These are phyloP conservation scores for Platanthera zijinensis DNA, from an alignment of 106 monocot species.

Conservation along the genomic window DNA sequence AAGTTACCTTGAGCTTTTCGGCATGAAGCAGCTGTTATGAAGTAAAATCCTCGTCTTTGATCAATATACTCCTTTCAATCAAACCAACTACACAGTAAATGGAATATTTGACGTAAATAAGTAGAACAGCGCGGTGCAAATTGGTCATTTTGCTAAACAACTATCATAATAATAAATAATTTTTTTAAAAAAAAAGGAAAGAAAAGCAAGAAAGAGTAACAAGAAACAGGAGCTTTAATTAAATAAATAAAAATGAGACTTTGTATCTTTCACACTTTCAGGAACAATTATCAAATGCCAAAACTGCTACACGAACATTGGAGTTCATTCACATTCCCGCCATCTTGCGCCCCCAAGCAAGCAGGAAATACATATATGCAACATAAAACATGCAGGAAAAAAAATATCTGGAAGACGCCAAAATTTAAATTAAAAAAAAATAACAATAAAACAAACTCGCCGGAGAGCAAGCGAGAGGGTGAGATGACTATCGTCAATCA, in stretches of 20 bases:
- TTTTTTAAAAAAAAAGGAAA: no score
- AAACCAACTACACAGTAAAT: no score
- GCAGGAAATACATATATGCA: not conserved
- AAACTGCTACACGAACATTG: slow-evolving; percentile 13
- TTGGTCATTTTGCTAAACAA: no score
- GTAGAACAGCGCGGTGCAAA: no score
- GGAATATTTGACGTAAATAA: no score
- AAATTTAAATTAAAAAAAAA: not conserved
- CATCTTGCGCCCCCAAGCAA: not conserved
- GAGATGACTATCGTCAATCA: not conserved
- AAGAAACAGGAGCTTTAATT: no score
- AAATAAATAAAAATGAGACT: not conserved
- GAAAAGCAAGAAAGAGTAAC: no score
- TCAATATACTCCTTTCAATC: no score
- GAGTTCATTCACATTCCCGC: not conserved
- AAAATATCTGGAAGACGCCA: not conserved
- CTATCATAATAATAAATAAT: no score
- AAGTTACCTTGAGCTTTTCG: no score
- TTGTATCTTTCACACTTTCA: not conserved
- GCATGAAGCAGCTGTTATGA: no score
- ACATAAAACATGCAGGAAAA: not conserved
- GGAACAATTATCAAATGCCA: slow-evolving; percentile 5
- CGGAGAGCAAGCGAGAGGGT: not conserved
- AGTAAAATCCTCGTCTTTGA: no score
- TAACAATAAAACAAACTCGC: not conserved